A percentile compares a stretch with the other conserved stretches of the same genome.
Conservation (phyloP, 331 rosid genomes). For the Quercus phellos region DNA sequence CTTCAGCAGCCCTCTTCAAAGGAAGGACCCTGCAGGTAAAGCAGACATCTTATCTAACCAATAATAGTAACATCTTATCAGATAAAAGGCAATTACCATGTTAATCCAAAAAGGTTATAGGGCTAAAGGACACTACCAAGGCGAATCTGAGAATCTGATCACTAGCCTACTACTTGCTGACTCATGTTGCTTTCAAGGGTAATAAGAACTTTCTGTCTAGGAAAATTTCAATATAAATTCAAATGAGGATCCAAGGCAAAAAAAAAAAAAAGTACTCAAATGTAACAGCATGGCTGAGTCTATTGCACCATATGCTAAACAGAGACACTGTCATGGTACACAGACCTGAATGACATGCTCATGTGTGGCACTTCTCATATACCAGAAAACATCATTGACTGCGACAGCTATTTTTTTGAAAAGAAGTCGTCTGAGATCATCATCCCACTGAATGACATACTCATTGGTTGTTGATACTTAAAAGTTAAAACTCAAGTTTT, state of each 20-base stretch:
- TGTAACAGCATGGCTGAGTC: constrained; percentile 26
- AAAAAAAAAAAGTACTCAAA: constrained; percentile 32
- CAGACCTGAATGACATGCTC: neutral
- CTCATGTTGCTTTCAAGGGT: constrained; percentile 73
- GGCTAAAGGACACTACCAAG: constrained; percentile 63
- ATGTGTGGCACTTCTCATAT: neutral
- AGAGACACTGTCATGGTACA: constrained; percentile 5
- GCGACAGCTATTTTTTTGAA: neutral
- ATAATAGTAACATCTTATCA: constrained; percentile 14
- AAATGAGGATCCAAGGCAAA: constrained; percentile 42
- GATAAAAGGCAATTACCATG: constrained; percentile 43
- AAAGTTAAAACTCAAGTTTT: neutral
- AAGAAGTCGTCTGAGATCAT: neutral
- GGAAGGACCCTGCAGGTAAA: constrained; percentile 68
- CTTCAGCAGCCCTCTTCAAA: constrained; percentile 80
- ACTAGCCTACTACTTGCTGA: constrained; percentile 83
- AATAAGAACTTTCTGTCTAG: constrained; percentile 67
- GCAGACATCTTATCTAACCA: constrained; percentile 26
- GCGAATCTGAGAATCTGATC: constrained; percentile 57
- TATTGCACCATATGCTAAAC: constrained; percentile 26
- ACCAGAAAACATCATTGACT: neutral
- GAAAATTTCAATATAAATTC: constrained; percentile 61
- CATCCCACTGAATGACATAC: neutral
- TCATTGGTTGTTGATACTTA: neutral
- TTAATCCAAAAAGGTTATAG: constrained; percentile 47